phyloP scores from a whole-genome alignment of 192 early-diverging fungal species.

The Entomortierella chlamydospora region DNA sequence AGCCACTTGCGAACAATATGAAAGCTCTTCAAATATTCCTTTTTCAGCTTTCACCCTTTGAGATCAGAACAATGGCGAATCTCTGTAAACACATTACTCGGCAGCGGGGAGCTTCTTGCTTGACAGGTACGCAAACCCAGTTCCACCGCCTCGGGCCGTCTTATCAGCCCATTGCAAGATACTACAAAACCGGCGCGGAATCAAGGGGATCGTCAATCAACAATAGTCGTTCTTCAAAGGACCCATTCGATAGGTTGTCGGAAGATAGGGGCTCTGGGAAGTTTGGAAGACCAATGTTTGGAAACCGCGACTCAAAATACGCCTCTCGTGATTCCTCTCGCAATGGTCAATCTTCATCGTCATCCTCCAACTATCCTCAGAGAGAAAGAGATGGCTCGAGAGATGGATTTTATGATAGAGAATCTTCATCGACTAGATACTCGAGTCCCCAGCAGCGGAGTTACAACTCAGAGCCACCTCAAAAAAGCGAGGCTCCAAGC shows the following conservation, averaged over 20 bases:
- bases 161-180: not conserved
- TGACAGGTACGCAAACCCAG: not conserved
- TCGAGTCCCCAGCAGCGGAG: not conserved
- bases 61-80: slow-evolving; percentile 9
- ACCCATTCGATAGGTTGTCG: slow-evolving; percentile 24
- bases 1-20: not conserved
- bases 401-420: not conserved
- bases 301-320: not conserved
- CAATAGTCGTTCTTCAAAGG: not conserved
- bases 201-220: not conserved
- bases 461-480: slow-evolving; percentile 17
- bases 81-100: slow-evolving; percentile 10
- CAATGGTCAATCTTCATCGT: not conserved
- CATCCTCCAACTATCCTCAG: not conserved
- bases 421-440: not conserved
- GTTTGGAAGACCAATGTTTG: slow-evolving; percentile 27
- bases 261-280: slow-evolving; percentile 17
- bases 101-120: not conserved
- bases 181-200: not conserved
- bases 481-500: not conserved
- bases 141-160: not conserved
- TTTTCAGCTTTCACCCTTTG: not conserved
- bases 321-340: not conserved
- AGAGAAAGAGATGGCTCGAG: not conserved
- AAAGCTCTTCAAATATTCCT: not conserved